Conservation (phyloP, 345 rosid genomes). For the Eucalyptus regnans region DNA sequence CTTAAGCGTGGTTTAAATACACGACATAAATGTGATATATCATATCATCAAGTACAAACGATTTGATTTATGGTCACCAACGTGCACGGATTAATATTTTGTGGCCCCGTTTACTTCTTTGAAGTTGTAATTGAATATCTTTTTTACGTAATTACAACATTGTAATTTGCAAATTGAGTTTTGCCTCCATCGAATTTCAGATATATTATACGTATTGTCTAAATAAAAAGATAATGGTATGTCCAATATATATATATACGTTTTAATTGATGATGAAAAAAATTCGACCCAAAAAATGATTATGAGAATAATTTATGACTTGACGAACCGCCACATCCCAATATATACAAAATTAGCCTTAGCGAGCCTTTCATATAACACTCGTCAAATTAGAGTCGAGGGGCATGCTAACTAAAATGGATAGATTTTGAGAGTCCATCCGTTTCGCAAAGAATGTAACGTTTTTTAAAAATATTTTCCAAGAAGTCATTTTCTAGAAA, state of each 20-base stretch:
- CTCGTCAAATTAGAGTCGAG: background rate
- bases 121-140: too few relatives aligned
- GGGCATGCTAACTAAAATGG: background rate
- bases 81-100: background rate
- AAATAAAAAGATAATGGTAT: background rate
- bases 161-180: too few relatives aligned
- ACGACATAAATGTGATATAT: background rate
- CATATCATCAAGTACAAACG: background rate
- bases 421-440: background rate
- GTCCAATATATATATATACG: background rate
- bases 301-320: background rate
- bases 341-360: background rate
- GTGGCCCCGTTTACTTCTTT: background rate
- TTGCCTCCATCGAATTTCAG: background rate
- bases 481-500: too few relatives aligned
- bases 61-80: background rate
- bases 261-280: background rate
- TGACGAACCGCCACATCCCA: background rate
- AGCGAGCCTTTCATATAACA: background rate
- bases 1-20: background rate
- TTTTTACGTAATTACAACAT: too few relatives aligned
- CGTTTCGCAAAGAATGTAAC: rapidly evolving
- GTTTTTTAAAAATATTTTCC: too few relatives aligned
- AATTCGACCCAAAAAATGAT: too few relatives aligned
- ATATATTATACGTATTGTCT: background rate